phyloP scores from a whole-genome alignment of 805 yeast species.

The Spathaspora sp. region DNA sequence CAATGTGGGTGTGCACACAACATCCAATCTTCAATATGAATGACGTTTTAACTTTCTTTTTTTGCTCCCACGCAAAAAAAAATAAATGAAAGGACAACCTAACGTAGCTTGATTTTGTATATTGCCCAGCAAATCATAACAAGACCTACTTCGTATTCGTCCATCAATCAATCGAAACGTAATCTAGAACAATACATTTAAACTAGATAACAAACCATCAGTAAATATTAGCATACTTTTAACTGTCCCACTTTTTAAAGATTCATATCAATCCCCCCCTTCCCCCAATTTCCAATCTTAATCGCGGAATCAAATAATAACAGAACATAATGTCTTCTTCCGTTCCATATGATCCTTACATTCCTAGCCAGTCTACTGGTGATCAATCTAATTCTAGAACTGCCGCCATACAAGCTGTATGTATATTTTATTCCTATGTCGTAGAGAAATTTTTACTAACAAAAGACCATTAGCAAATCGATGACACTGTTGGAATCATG shows the following conservation, averaged over 20 bases:
- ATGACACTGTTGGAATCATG: slow-evolving; percentile 96
- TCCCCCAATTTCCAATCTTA: background rate
- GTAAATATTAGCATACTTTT: background rate
- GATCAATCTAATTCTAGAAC: slow-evolving; percentile 56
- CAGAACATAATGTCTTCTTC: slow-evolving; percentile 58
- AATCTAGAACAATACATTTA: background rate
- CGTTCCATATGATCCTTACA: slow-evolving; percentile 83
- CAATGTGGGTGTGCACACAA: background rate
- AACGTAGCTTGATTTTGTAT: background rate
- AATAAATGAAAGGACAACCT: background rate
- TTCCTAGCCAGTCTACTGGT: slow-evolving; percentile 58
- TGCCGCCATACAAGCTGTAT: slow-evolving; percentile 79
- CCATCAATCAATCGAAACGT: background rate
- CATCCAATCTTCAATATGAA: background rate
- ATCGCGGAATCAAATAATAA: background rate
- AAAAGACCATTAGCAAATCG: slow-evolving; percentile 57
- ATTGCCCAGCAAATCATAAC: background rate
- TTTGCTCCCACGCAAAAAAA: background rate
- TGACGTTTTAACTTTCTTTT: background rate
- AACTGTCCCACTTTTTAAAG: background rate
- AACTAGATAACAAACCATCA: background rate
- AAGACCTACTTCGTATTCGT: background rate
- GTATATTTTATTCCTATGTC: slow-evolving; percentile 20
- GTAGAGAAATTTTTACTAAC: slow-evolving; percentile 20
- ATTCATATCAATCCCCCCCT: background rate